Evolutionary conservation across 768 basidiomycete species (phyloP).

Genomic region (Lanmaoa pseudosensibilis): DNA sequence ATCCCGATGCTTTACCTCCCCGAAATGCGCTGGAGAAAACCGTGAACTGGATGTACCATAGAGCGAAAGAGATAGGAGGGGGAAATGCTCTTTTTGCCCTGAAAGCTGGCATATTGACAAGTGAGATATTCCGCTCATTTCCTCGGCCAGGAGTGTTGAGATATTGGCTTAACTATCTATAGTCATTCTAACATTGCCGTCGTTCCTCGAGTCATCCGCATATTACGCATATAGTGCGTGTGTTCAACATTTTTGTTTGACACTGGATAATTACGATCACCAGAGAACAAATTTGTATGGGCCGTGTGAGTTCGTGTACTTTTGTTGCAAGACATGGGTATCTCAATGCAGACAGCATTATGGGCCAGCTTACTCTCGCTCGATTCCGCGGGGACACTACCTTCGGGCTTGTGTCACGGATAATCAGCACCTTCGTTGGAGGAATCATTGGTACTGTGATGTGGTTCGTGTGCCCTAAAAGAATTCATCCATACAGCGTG

Average conservation of each 20-base stretch:
- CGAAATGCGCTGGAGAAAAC: conserved; percentile 54
- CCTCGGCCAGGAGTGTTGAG: not conserved
- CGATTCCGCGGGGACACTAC: conserved; percentile 77
- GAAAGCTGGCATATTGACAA: conserved; percentile 67
- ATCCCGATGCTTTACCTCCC: conserved; percentile 77
- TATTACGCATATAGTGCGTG: conserved; percentile 57
- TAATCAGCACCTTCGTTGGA: conserved; percentile 65
- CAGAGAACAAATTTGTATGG: conserved; percentile 70
- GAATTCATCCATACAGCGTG: not conserved
- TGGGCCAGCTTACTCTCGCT: conserved; percentile 71
- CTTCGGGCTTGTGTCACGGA: conserved; percentile 60
- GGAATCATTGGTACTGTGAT: conserved; percentile 60
- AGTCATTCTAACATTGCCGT: conserved; percentile 63
- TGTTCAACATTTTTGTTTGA: not conserved
- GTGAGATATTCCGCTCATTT: conserved; percentile 32
- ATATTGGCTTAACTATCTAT: not conserved
- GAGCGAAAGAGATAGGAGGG: conserved; percentile 40
- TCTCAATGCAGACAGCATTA: conserved; percentile 45
- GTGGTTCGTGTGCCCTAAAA: conserved; percentile 48
- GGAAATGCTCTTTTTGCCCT: conserved; percentile 70
- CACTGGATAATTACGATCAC: conserved; percentile 3
- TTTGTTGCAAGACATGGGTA: not conserved
- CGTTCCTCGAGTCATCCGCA: conserved; percentile 54
- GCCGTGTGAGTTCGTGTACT: conserved; percentile 49
- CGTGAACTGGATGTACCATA: conserved; percentile 47